A percentile compares a stretch with the other conserved stretches of the same genome.
Conservation (phyloP, 768 basidiomycete species). For the Lentinula boryana region DNA sequence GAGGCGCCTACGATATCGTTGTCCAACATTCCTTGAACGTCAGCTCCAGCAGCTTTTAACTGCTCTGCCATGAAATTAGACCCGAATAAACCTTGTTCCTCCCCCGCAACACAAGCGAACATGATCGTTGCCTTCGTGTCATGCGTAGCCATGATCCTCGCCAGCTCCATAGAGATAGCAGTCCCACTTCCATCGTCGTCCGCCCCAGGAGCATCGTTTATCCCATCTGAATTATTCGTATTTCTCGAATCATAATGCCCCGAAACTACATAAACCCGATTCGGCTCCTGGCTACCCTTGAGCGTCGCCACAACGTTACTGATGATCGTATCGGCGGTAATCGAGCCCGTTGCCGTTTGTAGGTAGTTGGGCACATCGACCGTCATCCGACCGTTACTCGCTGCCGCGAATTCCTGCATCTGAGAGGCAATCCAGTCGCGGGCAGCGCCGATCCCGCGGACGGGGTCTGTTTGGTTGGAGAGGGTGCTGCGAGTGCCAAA, state of each 20-base stretch:
- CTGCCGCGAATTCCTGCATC: constrained; percentile 31
- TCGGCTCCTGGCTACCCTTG: constrained; percentile 38
- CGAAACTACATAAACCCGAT: constrained; percentile 46
- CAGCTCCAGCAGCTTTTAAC: constrained; percentile 33
- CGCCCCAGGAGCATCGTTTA: constrained; percentile 43
- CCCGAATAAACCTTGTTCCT: constrained; percentile 48
- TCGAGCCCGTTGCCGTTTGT: constrained; percentile 27
- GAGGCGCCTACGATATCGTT: constrained; percentile 48
- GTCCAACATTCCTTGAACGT: constrained; percentile 53
- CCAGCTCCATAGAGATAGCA: constrained; percentile 48
- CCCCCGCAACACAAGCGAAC: constrained; percentile 44
- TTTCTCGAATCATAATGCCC: constrained; percentile 51
- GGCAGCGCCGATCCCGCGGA: constrained; percentile 48
- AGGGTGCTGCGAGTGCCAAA: constrained; percentile 51
- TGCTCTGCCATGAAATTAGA: constrained; percentile 40
- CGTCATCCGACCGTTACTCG: constrained; percentile 34
- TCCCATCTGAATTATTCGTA: constrained; percentile 19
- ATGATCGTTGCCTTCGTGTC: constrained; percentile 44
- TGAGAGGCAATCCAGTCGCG: constrained; percentile 49
- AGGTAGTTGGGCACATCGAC: constrained; percentile 41
- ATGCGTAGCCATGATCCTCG: constrained; percentile 44
- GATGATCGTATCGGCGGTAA: constrained; percentile 39
- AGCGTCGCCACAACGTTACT: constrained; percentile 48
- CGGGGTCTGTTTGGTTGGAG: constrained; percentile 46
- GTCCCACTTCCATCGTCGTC: constrained; percentile 52